Evolutionary conservation across 768 basidiomycete genomes (phyloP).

Genomic region (Amanita jacksonii): DNA sequence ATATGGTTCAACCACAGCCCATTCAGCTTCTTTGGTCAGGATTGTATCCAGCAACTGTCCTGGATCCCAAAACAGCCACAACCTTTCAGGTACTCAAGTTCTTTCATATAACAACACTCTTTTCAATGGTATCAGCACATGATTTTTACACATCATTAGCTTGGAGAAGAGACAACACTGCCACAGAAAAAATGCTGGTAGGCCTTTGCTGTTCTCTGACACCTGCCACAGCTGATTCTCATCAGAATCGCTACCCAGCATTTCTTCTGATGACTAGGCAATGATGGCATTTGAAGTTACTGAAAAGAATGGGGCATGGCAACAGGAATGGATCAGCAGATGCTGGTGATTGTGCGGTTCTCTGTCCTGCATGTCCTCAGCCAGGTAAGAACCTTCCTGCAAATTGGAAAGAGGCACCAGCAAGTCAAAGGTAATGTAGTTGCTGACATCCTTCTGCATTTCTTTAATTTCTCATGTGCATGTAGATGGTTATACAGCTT

Average conservation of each 20-base stretch:
- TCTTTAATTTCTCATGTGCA: neutral
- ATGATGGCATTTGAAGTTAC: conserved; percentile 15
- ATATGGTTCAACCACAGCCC: neutral
- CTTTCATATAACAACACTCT: neutral
- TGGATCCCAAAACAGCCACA: neutral
- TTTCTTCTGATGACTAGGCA: conserved; percentile 11
- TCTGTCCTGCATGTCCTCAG: conserved; percentile 19
- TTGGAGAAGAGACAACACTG: neutral
- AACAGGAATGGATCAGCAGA: too few relatives aligned
- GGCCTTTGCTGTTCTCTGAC: neutral
- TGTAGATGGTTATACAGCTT: conserved; percentile 2
- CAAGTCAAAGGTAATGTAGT: neutral
- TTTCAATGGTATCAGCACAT: neutral
- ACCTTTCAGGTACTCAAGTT: neutral
- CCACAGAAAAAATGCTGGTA: neutral
- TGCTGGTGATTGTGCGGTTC: conserved; percentile 12
- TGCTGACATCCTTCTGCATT: neutral
- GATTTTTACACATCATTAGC: neutral
- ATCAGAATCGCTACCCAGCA: conserved; percentile 10
- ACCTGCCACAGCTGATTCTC: neutral
- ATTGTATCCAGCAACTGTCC: neutral
- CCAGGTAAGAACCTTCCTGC: conserved; percentile 16
- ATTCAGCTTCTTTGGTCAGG: neutral
- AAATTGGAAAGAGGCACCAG: conserved; percentile 9
- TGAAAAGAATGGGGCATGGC: conserved; percentile 13